Percentiles rank a stretch among this genome's conserved stretches.
Evolutionary conservation across 2,329 filamentous ascomycete genomes (phyloP).

Genomic region (Periconia sp.): DNA sequence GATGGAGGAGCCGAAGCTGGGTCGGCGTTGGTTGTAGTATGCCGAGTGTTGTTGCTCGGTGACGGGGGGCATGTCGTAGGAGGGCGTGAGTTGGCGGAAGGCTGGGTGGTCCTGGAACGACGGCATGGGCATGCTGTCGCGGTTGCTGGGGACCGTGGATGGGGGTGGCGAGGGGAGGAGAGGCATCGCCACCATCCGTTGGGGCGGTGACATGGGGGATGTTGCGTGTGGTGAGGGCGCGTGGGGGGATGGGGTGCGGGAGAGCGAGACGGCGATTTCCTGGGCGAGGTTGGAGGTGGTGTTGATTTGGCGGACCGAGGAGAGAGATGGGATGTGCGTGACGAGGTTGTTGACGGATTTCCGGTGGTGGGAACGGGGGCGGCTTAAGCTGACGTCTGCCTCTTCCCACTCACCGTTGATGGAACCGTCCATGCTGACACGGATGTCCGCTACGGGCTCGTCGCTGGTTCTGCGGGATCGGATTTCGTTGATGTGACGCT

Average conservation of each 20-base stretch:
- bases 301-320: slow-evolving; percentile 15
- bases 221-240: too few relatives aligned
- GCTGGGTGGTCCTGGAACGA: slow-evolving; percentile 23
- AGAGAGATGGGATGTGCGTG: slow-evolving; percentile 32
- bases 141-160: slow-evolving; percentile 26
- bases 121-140: slow-evolving; percentile 28
- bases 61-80: background rate
- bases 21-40: background rate
- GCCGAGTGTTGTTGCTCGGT: background rate
- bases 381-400: slow-evolving; percentile 33
- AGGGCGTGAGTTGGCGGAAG: slow-evolving; percentile 11
- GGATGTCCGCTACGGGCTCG: slow-evolving; percentile 36
- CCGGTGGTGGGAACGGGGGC: slow-evolving; percentile 17
- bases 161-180: slow-evolving; percentile 34
- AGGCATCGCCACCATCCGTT: slow-evolving; percentile 29
- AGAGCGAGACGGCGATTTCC: slow-evolving; percentile 18
- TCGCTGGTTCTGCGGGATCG: slow-evolving; percentile 39
- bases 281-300: slow-evolving; percentile 12
- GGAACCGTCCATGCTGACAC: slow-evolving; percentile 46
- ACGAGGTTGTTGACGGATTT: slow-evolving; percentile 25
- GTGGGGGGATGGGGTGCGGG: slow-evolving; percentile 16
- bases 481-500: slow-evolving; percentile 48
- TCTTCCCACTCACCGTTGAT: slow-evolving; percentile 41
- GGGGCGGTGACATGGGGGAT: slow-evolving; percentile 13
- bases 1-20: slow-evolving; percentile 5